Base-by-base conservation (phyloP, 1,284 basidiomycete genomes). In the Singerocomus rubriflavus region DNA sequence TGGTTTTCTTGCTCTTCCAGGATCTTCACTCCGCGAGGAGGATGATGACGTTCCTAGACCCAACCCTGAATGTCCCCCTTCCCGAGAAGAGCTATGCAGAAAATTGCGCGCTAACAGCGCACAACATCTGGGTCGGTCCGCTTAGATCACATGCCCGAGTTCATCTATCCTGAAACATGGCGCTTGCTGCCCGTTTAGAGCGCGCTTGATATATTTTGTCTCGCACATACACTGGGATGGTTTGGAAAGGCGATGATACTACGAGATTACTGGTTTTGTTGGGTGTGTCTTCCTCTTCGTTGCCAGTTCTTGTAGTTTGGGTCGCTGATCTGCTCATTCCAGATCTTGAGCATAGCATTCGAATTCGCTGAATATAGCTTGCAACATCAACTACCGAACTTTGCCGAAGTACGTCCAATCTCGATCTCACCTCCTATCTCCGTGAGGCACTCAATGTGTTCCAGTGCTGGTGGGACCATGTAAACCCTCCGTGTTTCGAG, bases 401-500 rank as follows among this genome's bases (percentile, higher is more conserved):
- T 92, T 64, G 84, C 80, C 44, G 89, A 92, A 79, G 88, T 88
- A 70, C 46, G 72, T 65, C 48, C 47, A 61, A 37, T 55, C 51
- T 33, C 36, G 48, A 36, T 54, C n/a, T n/a, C n/a, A n/a, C 36
- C 17, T 45, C 55, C 53, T 65, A 56, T 47, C 53, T 27, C 48
- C 62, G 31, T 31, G 33, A 44, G 41, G 42, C 50, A 57, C 55
- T 60, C 43, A 57, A 54, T 39, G 50, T 50, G 35, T 45, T 41
- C 47, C 57, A 88, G 86, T 91, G 88, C 60, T 91, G 88, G 88
- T 91, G 89, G 89, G 89, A 91, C 65, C 89, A 91, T 74, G 88
- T 90, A 64, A 83, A 52, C 21, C 25, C 3, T 26, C 36, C 16
- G 16, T 31, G 36, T 36, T 43, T 47, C 26, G 6, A 3, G 11